Percentiles rank a stretch among this genome's conserved stretches.
These are phyloP conservation scores for Arthrobotrys pseudoclavata DNA, from an alignment of 2,329 filamentous ascomycete species.

Conservation along the genomic window DNA sequence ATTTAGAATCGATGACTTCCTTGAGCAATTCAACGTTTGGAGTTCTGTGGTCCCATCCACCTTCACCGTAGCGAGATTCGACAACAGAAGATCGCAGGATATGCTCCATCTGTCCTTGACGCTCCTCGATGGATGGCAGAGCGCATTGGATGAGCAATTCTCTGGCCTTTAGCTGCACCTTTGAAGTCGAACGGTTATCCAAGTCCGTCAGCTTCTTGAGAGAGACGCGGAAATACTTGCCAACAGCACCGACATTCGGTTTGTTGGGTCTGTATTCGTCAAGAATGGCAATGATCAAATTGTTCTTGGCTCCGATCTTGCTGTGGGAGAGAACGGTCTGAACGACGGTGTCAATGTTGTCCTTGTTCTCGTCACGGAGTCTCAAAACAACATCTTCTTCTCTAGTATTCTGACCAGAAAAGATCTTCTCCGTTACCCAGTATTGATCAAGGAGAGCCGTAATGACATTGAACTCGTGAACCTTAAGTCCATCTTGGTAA, in stretches of 20 bases:
- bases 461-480: slow-evolving; percentile 87
- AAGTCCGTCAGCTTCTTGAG: slow-evolving; percentile 91
- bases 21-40: slow-evolving; percentile 91
- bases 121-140: slow-evolving; percentile 94
- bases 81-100: slow-evolving; percentile 95
- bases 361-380: slow-evolving; percentile 96
- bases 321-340: slow-evolving; percentile 94
- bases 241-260: slow-evolving; percentile 87
- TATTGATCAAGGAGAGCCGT: slow-evolving; percentile 83
- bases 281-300: slow-evolving; percentile 88
- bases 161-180: slow-evolving; percentile 96
- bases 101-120: slow-evolving; percentile 96
- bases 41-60: slow-evolving; percentile 94
- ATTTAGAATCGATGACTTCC: slow-evolving; percentile 98
- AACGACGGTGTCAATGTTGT: slow-evolving; percentile 86
- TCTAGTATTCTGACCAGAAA: slow-evolving; percentile 83
- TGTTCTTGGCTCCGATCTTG: slow-evolving; percentile 92
- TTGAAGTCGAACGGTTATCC: slow-evolving; percentile 86
- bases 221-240: slow-evolving; percentile 85
- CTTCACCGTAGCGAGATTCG: slow-evolving; percentile 97
- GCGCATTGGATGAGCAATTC: slow-evolving; percentile 98
- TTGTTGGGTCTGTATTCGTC: slow-evolving; percentile 96
- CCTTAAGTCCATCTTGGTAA: slow-evolving; percentile 90
- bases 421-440: slow-evolving; percentile 84
- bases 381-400: slow-evolving; percentile 95